Conservation (phyloP, 106 monocot species). For the Allium sativum region DNA sequence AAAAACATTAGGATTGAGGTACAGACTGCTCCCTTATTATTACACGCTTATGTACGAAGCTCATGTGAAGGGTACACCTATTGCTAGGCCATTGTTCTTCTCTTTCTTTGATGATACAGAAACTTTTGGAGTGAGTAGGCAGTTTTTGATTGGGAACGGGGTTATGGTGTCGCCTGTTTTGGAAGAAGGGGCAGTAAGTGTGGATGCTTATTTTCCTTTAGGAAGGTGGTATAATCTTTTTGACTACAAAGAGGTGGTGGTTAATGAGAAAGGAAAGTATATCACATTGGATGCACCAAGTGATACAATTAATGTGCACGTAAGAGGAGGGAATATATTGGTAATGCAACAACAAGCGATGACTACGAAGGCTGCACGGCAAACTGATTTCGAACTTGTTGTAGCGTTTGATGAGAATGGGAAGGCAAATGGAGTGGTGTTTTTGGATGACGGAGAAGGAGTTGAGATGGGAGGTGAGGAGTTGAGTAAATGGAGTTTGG, state of each 20-base stretch:
- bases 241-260: background rate
- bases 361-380: background rate
- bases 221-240: constrained; percentile 19
- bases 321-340: constrained; percentile 10
- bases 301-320: constrained; percentile 14
- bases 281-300: constrained; percentile 5
- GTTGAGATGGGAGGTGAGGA: constrained; percentile 11
- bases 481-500: constrained; percentile 10
- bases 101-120: constrained; percentile 49
- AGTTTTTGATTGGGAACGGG: constrained; percentile 46
- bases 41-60: constrained; percentile 80
- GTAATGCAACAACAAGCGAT: constrained; percentile 8
- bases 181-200: constrained; percentile 2
- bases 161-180: constrained; percentile 15
- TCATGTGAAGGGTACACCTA: constrained; percentile 51
- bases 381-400: constrained; percentile 4
- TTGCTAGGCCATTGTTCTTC: constrained; percentile 80
- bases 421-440: constrained; percentile 1
- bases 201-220: constrained; percentile 11
- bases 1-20: constrained; percentile 61
- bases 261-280: background rate
- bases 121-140: constrained; percentile 32
- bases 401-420: constrained; percentile 11
- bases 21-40: constrained; percentile 62
- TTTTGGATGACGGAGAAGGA: constrained; percentile 18